Evolutionary conservation across 345 rosid genomes (phyloP), one percentile per base, ranked within the genome.

Genomic region (Physaria fendleri): DNA sequence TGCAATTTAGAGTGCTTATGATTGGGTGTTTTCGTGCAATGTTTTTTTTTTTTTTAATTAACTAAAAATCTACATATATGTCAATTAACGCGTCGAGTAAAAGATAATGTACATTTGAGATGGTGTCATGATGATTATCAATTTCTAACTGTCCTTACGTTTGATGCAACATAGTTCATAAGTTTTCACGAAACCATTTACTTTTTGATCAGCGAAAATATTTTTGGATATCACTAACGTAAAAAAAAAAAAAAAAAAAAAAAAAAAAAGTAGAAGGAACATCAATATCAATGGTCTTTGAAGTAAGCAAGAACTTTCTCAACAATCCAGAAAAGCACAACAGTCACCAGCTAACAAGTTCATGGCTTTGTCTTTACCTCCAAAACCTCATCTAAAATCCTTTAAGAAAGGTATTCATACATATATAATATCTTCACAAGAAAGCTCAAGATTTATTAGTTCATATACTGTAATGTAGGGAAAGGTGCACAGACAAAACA

Each of bases 291-390:
- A 35, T 56, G 63, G 64, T 62, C 23, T 55, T 62, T 39, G 58
- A 69, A 62, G 74, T 69, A 69, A 30, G 64, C 64, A 21, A 51
- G 9, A 23, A 52, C 28, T 35, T 18, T 59, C 0, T 25, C 20
- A 68, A 24, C 38, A 59, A n/a, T 32, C 2, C 9, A n/a, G 4
- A 29, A 28, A 38, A 23, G n/a, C n/a, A 37, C 24, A n/a, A 43
- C 32, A 71, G 66, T 64, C 73, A 22, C 44, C 76, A 15, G 74
- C 77, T 27, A 82, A 81, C 72, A 85, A 82, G 68, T 46, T 58
- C 27, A 64, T 80, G 11, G 75, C 85, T 45, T 25, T 66, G 7
- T 62, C 67, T 25, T 79, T 83, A 76, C 49, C 70, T 15, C 22
- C 74, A 35, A 18, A 71, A 12, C 35, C 20, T 33, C 44, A 37